A percentile compares a stretch with the other conserved stretches of the same genome.
Conservation (phyloP, 2,329 filamentous ascomycete species). For the Fusarium miscanthi region DNA sequence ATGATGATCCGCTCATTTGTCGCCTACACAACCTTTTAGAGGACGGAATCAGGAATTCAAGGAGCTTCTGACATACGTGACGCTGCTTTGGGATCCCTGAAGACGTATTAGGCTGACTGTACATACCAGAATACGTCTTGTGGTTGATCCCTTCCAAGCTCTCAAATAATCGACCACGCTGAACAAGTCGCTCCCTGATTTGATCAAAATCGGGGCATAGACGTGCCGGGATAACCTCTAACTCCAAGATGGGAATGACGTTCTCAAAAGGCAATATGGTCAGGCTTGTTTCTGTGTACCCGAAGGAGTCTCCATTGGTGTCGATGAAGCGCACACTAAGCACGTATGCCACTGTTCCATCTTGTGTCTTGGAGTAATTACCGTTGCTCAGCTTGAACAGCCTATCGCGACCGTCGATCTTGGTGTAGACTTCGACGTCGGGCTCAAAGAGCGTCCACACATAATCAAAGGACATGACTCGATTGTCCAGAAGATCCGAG, state of each 20-base stretch:
- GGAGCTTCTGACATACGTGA: background rate
- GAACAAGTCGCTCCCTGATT: background rate
- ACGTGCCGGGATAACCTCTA: background rate
- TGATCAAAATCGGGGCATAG: background rate
- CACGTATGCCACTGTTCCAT: background rate
- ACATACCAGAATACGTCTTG: background rate
- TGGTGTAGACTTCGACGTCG: background rate
- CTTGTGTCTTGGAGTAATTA: background rate
- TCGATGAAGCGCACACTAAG: slow-evolving; percentile 6
- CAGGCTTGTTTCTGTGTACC: background rate
- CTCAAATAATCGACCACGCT: background rate
- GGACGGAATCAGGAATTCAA: rapidly evolving
- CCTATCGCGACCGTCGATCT: background rate
- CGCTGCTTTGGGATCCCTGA: background rate
- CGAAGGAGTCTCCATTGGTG: slow-evolving; percentile 5
- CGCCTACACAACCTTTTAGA: background rate
- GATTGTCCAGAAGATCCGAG: background rate
- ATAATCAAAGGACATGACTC: slow-evolving; percentile 13
- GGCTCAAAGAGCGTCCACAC: slow-evolving; percentile 18
- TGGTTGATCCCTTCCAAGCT: slow-evolving; percentile 3
- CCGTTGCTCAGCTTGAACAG: background rate
- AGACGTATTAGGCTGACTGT: background rate
- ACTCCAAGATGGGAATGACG: background rate
- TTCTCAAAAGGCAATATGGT: background rate
- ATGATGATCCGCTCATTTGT: slow-evolving; percentile 1